Evolutionary conservation across 1,284 basidiomycete species (phyloP).

Genomic region (Boletus nobilissimus): DNA sequence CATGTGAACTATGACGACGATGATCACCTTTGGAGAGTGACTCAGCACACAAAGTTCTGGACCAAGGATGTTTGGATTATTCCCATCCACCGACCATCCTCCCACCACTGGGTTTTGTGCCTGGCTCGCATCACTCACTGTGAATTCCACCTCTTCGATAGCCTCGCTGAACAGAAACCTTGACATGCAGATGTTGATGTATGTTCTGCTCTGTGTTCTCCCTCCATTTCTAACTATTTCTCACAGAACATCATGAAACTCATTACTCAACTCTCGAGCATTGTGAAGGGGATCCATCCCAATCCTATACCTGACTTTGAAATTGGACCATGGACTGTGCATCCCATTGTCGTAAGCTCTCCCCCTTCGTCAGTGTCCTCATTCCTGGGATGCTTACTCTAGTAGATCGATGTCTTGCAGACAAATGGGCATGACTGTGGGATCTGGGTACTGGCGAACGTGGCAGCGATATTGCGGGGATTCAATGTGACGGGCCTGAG

Average conservation of each 20-base stretch:
- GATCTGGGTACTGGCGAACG: background rate
- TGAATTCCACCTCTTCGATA: slow-evolving; percentile 31
- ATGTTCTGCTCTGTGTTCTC: background rate
- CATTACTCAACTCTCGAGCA: slow-evolving; percentile 10
- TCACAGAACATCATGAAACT: slow-evolving; percentile 25
- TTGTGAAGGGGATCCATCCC: slow-evolving; percentile 2
- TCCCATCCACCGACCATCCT: slow-evolving; percentile 16
- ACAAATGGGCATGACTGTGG: background rate
- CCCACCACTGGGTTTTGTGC: slow-evolving; percentile 24
- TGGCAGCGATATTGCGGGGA: background rate
- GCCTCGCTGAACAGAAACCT: slow-evolving; percentile 14
- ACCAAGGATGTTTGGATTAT: slow-evolving; percentile 27
- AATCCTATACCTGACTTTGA: too few relatives aligned
- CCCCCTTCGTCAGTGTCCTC: too few relatives aligned
- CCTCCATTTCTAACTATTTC: background rate
- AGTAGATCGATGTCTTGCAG: background rate
- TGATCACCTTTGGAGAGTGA: background rate
- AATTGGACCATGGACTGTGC: too few relatives aligned
- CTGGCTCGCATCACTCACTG: background rate
- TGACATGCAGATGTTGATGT: slow-evolving; percentile 22
- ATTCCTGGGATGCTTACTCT: background rate
- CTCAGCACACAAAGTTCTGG: slow-evolving; percentile 23
- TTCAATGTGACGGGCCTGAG: background rate
- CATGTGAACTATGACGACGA: background rate
- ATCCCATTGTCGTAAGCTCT: background rate